phyloP scores from a whole-genome alignment of 2,329 filamentous ascomycete species.

The Alternaria viburni region DNA sequence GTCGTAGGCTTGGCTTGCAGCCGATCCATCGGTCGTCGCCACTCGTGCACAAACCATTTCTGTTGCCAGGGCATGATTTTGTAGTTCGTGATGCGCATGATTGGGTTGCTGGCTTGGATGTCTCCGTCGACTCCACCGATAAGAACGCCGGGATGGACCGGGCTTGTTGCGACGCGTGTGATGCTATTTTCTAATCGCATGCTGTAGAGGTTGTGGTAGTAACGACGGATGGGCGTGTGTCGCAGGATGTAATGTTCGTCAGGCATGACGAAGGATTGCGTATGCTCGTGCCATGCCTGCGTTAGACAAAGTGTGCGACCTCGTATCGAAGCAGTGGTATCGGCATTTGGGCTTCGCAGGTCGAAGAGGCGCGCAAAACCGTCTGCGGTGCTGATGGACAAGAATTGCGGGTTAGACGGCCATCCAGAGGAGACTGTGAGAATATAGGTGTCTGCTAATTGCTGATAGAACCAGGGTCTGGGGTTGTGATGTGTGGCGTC shows the following conservation, averaged over 20 bases:
- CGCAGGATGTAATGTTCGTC: conserved; percentile 63
- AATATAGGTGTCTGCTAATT: conserved; percentile 56
- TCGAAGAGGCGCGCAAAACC: conserved; percentile 64
- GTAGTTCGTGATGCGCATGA: conserved; percentile 57
- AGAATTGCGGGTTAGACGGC: conserved; percentile 59
- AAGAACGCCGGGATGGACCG: conserved; percentile 62
- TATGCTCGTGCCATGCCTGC: conserved; percentile 62
- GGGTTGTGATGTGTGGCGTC: conserved; percentile 13
- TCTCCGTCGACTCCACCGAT: conserved; percentile 60
- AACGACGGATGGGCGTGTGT: conserved; percentile 58
- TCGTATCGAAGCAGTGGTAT: conserved; percentile 55
- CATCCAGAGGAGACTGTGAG: conserved; percentile 57
- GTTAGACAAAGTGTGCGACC: conserved; percentile 57
- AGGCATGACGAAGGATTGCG: conserved; percentile 60
- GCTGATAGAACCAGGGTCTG: conserved; percentile 53
- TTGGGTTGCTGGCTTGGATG: conserved; percentile 59
- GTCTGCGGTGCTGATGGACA: conserved; percentile 61
- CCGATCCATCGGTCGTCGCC: conserved; percentile 46
- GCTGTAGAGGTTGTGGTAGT: conserved; percentile 54
- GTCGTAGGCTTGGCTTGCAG: conserved; percentile 3
- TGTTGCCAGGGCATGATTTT: conserved; percentile 61
- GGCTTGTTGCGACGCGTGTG: conserved; percentile 55
- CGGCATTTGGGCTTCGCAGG: conserved; percentile 54
- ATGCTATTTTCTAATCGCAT: conserved; percentile 48
- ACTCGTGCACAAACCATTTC: conserved; percentile 65